Conservation (phyloP, 805 yeast genomes). For the Saccharomycopsis sp. region DNA sequence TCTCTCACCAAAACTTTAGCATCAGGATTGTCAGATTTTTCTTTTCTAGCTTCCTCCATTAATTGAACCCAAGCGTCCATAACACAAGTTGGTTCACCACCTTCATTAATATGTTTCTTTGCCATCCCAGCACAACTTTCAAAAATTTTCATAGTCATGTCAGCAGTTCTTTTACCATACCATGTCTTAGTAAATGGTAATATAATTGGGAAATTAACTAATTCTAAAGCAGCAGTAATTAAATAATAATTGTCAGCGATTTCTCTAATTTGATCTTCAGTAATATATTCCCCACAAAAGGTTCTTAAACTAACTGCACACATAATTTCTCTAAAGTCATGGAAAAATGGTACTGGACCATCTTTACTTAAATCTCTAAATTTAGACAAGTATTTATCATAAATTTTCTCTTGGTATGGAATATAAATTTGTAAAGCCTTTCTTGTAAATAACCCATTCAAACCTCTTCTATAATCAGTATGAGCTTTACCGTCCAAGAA, state of each 20-base stretch:
- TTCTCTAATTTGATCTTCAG: slow-evolving; percentile 80
- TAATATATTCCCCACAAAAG: slow-evolving; percentile 92
- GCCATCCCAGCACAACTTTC: slow-evolving; percentile 85
- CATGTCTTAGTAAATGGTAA: slow-evolving; percentile 95
- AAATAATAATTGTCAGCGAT: slow-evolving; percentile 89
- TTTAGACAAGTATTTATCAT: slow-evolving; percentile 71
- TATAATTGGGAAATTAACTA: slow-evolving; percentile 96
- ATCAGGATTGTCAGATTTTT: slow-evolving; percentile 43
- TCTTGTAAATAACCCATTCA: slow-evolving; percentile 84
- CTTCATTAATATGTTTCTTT: slow-evolving; percentile 67
- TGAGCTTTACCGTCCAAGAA: slow-evolving; percentile 95
- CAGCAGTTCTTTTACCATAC: slow-evolving; percentile 93
- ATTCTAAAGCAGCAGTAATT: slow-evolving; percentile 92
- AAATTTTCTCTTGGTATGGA: slow-evolving; percentile 76
- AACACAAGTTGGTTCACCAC: slow-evolving; percentile 78
- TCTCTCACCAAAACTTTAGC: slow-evolving; percentile 64
- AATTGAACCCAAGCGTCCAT: slow-evolving; percentile 92
- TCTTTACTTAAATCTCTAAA: slow-evolving; percentile 54
- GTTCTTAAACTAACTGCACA: slow-evolving; percentile 91
- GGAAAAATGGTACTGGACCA: slow-evolving; percentile 75
- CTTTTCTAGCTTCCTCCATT: slow-evolving; percentile 58
- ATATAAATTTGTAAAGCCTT: slow-evolving; percentile 77
- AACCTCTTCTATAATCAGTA: slow-evolving; percentile 82
- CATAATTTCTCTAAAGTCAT: slow-evolving; percentile 89
- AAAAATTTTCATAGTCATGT: slow-evolving; percentile 87